These are phyloP conservation scores for Nakaseomyces kungkrabaensis DNA, from an alignment of 1,139 yeast genomes.

Conservation along the genomic window DNA sequence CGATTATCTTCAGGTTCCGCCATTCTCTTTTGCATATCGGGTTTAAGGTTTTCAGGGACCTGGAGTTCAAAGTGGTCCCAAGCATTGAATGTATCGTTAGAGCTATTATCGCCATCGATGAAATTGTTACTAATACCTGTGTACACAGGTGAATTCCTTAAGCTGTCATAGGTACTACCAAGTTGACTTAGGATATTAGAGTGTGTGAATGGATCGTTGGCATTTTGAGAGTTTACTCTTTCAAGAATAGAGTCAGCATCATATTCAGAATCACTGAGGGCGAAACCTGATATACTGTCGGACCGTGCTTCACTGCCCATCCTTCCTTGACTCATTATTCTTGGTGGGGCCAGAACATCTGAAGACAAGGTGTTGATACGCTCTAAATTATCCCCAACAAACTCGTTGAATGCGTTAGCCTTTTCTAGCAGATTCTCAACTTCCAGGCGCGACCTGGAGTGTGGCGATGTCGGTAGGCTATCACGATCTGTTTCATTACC, in stretches of 20 bases:
- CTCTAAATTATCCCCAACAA: background rate
- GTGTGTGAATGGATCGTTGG: conserved; percentile 1
- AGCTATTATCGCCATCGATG: background rate
- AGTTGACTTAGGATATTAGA: background rate
- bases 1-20: background rate
- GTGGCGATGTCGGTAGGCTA: background rate
- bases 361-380: background rate
- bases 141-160: background rate
- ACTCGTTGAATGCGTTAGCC: conserved; percentile 2
- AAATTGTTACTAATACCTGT: background rate
- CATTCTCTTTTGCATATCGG: background rate
- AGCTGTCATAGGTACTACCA: background rate
- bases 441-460: background rate
- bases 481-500: background rate
- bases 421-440: background rate
- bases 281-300: conserved; percentile 27
- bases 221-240: background rate
- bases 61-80: background rate
- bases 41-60: background rate
- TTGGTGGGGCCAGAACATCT: background rate
- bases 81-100: background rate
- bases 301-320: conserved; percentile 4
- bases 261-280: conserved; percentile 18
- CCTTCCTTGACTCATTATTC: conserved; percentile 1
- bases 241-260: background rate